Evolutionary conservation across 1,284 basidiomycete species (phyloP).

Genomic region (Fomitopsis betulina): DNA sequence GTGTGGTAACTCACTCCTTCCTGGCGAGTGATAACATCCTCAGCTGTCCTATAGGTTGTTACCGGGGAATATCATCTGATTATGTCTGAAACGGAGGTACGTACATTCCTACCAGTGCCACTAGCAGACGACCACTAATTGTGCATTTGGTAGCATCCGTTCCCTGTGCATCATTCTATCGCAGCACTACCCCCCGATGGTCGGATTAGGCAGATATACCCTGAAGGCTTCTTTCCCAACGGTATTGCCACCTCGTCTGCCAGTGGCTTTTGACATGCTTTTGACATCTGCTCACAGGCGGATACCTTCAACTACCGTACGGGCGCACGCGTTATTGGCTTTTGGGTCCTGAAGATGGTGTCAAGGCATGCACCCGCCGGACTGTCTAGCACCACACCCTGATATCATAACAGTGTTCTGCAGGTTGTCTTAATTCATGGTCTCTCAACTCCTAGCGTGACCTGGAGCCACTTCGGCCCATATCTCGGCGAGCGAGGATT

Average conservation of each 20-base stretch:
- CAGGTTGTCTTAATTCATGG: slow-evolving; percentile 74
- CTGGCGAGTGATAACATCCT: no score
- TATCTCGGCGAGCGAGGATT: slow-evolving; percentile 55
- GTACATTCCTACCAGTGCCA: not conserved
- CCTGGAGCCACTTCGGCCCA: slow-evolving; percentile 69
- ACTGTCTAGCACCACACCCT: not conserved
- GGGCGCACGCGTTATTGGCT: slow-evolving; percentile 62
- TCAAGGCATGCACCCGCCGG: slow-evolving; percentile 42
- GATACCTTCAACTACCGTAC: slow-evolving; percentile 22
- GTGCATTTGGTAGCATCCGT: slow-evolving; percentile 13
- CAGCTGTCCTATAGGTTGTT: no score
- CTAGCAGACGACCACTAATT: not conserved
- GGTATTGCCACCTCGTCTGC: slow-evolving; percentile 10
- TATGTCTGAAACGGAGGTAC: not conserved
- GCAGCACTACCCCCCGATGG: slow-evolving; percentile 20
- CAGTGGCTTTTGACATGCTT: not conserved
- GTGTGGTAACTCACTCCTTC: no score
- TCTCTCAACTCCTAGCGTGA: slow-evolving; percentile 63
- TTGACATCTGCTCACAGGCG: slow-evolving; percentile 10
- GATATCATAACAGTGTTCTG: not conserved
- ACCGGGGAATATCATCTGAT: no score
- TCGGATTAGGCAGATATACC: slow-evolving; percentile 22
- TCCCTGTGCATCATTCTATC: slow-evolving; percentile 21
- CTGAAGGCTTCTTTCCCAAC: slow-evolving; percentile 24
- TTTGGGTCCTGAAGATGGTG: slow-evolving; percentile 64